Conservation (phyloP, 73 alveolate species). For the Paramecium primaurelia region DNA sequence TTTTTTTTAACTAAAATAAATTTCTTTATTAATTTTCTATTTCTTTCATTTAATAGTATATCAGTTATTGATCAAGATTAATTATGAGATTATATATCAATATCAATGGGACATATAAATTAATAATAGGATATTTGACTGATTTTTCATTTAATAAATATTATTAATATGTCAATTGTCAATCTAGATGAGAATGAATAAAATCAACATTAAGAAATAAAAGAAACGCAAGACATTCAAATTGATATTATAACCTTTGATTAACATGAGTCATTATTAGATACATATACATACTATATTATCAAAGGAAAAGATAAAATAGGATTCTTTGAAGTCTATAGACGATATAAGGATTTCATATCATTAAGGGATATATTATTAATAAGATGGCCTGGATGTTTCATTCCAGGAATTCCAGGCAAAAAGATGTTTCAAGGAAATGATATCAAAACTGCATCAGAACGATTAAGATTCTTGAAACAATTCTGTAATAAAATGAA, state of each 20-base stretch:
- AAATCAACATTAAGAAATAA: background rate
- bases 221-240: background rate
- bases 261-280: background rate
- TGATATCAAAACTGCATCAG: background rate
- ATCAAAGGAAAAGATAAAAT: conserved; percentile 70
- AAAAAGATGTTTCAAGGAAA: conserved; percentile 31
- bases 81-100: background rate
- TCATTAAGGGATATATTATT: conserved; percentile 65
- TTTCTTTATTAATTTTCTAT: too few species aligned
- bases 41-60: background rate
- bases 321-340: conserved; percentile 71
- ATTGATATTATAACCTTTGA: background rate
- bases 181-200: background rate
- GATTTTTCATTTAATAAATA: background rate
- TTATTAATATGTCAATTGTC: background rate
- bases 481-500: background rate
- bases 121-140: background rate
- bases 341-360: conserved; percentile 77
- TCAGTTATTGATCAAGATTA: background rate
- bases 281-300: conserved; percentile 52
- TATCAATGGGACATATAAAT: background rate
- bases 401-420: conserved; percentile 81
- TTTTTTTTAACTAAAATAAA: too few species aligned
- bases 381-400: conserved; percentile 78
- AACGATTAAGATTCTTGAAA: background rate